Evolutionary conservation across 129 eudicot genomes (phyloP), one percentile per base, ranked within the genome.

Genomic region (Sambucus nigra): DNA sequence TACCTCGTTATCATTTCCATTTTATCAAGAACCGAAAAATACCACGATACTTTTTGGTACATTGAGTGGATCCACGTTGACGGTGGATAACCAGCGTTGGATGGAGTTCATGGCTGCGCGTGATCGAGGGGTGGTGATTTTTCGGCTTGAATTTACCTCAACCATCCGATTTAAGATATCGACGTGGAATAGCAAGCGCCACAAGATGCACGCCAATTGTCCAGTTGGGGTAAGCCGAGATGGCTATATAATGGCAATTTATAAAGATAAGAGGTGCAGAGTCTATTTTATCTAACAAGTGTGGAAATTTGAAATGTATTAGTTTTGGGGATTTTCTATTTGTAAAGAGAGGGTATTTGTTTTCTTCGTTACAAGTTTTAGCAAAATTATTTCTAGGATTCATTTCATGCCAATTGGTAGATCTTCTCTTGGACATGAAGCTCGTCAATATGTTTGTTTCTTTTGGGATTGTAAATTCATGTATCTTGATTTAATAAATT

Each of bases 181-280:
- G 31, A 38, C 69, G 1, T 86, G 94, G 96, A 70, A 69, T 20
- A 74, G 91, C 12, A 73, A 67, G 65, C 65, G 57, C 16, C 99
- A 86, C 29, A 82, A 60, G 62, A 73, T 86, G 77, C 94, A 86
- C 51, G 87, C 94, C 19, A 75, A 66, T 57, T 86, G 96, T 64
- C 61, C 61, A 8, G 75, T 67, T 39, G 76, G 64, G 22, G 84
- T 92, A 13, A 94, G 99, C 14, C 41, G 73, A 2, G 84, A 86
- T 55, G 99, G 94, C 61, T 60, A 57, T 61, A 38, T 92, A 40
- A 51, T 86, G 80, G 67, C 76, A 35, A 51, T 28, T 29, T 57
- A 67, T 16, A 70, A 24, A 47, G 76, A 61, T 7, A 69, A 68
- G 50, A 76, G 72, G 60, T 92, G 99, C 48, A 82, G 78, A 3